Evolutionary conservation across 345 rosid genomes (phyloP).

Genomic region (Excoecaria cochinchinensis): DNA sequence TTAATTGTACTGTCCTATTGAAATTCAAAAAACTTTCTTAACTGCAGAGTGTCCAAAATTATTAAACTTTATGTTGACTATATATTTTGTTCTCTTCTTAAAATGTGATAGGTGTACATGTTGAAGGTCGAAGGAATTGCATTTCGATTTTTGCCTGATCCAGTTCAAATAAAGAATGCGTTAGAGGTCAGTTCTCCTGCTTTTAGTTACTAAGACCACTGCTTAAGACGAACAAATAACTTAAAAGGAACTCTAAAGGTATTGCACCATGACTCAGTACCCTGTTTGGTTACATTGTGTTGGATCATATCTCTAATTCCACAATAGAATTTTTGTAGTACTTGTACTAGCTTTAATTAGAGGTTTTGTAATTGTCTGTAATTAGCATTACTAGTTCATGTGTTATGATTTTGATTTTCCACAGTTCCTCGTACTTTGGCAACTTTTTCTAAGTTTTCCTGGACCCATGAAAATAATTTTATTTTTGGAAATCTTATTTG

Average conservation of each 20-base stretch:
- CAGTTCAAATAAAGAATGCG: constrained; percentile 88
- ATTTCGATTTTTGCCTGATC: constrained; percentile 91
- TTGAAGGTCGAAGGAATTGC: constrained; percentile 94
- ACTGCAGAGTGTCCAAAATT: not conserved
- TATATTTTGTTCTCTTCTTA: constrained; percentile 8
- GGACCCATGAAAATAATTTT: not conserved
- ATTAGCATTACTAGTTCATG: not conserved
- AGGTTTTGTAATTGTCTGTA: not conserved
- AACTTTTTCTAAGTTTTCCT: not conserved
- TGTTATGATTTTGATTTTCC: not conserved
- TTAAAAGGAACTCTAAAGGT: not conserved
- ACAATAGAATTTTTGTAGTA: not conserved
- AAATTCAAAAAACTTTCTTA: not conserved
- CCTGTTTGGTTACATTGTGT: not conserved
- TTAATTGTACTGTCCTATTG: not conserved
- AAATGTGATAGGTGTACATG: constrained; percentile 59
- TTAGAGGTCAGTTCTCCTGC: constrained; percentile 67
- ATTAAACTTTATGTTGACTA: not conserved
- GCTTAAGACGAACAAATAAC: not conserved
- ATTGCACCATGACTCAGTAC: not conserved
- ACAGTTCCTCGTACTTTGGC: not conserved
- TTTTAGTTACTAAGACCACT: not conserved
- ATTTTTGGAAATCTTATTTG: not conserved
- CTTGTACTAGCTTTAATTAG: not conserved
- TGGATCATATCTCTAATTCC: not conserved